These are phyloP conservation scores for Cutaneotrichosporon dermatis DNA, from an alignment of 1,284 basidiomycete genomes.

Conservation along the genomic window DNA sequence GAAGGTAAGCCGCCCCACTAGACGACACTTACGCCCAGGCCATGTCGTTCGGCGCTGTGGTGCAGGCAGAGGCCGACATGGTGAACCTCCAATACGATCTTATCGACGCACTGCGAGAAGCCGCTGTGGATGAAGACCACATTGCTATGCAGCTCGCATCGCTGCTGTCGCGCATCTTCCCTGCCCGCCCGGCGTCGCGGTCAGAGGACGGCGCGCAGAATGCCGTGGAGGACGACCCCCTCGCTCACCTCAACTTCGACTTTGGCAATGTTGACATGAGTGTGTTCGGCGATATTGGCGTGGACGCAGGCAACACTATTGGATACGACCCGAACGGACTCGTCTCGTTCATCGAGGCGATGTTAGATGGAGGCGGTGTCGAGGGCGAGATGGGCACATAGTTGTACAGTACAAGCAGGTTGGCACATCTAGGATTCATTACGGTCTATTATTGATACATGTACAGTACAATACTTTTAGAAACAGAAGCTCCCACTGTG, in stretches of 20 bases:
- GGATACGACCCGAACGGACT: slow-evolving; percentile 8
- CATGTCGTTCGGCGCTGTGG: slow-evolving; percentile 3
- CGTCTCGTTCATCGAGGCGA: slow-evolving; percentile 8
- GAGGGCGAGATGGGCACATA: not conserved
- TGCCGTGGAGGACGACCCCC: not conserved
- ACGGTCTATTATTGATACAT: no score
- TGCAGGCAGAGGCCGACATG: slow-evolving; percentile 2
- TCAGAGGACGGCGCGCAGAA: not conserved
- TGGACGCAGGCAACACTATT: not conserved
- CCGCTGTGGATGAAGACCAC: slow-evolving; percentile 11
- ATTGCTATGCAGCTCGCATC: slow-evolving; percentile 4
- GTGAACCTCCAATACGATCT: slow-evolving; percentile 5
- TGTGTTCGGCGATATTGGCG: not conserved
- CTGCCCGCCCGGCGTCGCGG: not conserved
- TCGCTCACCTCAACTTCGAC: slow-evolving; percentile 8
- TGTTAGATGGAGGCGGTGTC: not conserved
- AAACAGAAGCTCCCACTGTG: slow-evolving; percentile 2
- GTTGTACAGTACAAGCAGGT: not conserved
- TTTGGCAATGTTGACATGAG: slow-evolving; percentile 5
- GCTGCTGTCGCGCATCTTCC: slow-evolving; percentile 7
- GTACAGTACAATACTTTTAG: not conserved
- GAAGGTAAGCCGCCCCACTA: not conserved
- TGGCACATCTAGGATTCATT: no score
- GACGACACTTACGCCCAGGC: not conserved
- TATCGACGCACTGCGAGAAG: slow-evolving; percentile 4